These are phyloP conservation scores for Aphanomyces euteiches DNA, from an alignment of 352 stramenopile genomes.

Conservation along the genomic window DNA sequence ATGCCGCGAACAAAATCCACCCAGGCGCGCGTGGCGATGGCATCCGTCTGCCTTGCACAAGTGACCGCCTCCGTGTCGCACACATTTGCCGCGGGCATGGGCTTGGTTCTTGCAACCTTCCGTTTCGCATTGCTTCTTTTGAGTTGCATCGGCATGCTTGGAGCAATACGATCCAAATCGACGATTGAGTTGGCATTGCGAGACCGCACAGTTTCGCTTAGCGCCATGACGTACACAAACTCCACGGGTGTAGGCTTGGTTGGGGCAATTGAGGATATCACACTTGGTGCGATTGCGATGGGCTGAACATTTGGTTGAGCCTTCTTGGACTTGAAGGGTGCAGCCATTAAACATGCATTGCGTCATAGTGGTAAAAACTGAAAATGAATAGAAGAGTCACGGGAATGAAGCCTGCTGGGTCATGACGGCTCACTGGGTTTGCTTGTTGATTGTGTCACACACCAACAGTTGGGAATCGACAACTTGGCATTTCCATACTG, in stretches of 20 bases:
- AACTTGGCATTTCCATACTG: too few relatives aligned
- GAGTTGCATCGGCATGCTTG: neutral
- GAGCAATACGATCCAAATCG: slow-evolving; percentile 1
- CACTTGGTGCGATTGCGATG: slow-evolving; percentile 2
- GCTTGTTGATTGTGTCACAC: too few relatives aligned
- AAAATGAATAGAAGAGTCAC: too few relatives aligned
- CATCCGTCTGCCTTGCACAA: slow-evolving; percentile 10
- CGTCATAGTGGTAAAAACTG: too few relatives aligned
- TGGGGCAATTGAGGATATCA: slow-evolving; percentile 8
- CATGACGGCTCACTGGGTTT: too few relatives aligned
- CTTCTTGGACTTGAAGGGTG: too few relatives aligned
- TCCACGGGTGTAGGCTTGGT: slow-evolving; percentile 14
- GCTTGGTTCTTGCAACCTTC: neutral
- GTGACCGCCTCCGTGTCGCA: slow-evolving; percentile 2
- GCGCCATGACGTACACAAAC: slow-evolving; percentile 25
- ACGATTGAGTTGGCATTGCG: neutral
- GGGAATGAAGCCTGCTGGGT: too few relatives aligned
- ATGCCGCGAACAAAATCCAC: neutral
- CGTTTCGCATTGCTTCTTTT: neutral
- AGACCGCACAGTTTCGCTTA: neutral
- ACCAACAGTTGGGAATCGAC: too few relatives aligned
- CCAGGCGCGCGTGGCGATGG: neutral
- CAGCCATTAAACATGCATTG: too few relatives aligned
- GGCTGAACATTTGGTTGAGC: neutral
- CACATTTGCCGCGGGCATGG: neutral